Evolutionary conservation across 495 filamentous ascomycete genomes (phyloP), one percentile per base, ranked within the genome.

Genomic region (Aspergillus indologenus): DNA sequence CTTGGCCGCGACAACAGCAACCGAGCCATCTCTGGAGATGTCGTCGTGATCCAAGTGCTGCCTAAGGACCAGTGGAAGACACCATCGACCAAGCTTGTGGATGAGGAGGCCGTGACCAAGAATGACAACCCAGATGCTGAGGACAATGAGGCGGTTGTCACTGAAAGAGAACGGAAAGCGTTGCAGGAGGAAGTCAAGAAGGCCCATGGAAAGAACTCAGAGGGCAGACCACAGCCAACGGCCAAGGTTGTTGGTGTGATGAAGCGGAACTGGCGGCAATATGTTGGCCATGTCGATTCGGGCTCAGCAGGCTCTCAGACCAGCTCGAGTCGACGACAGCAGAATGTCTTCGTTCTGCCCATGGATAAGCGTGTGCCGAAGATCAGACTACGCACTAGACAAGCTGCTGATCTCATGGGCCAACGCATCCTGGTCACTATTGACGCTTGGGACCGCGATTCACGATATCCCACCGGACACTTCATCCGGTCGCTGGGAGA

Each of bases 341-440:
- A 98, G 69, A 93, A 81, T 22, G 90, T 98, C 12, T 98, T 98
- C 68, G 79, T 98, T 5, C 82, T 97, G 34, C 92, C 95, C 2
- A 98, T 98, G 95, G 92, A 98, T 72, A 98, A 95, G 75, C 85
- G 89, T 53, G 89, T 98, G 23, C 94, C 94, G 0, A 98, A 97
- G 75, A 98, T 98, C 60, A 84, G 92, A 57, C 78, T 98, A 47
- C 87, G 90, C 22, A 98, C 94, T 20, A 82, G 94, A 26, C 95
- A 97, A 71, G 93, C 90, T 42, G 82, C 83, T 9, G 90, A 94
- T 62, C 79, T 98, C 2, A 66, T 97, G 9, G 93, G 95, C 9
- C 92, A 96, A 75, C 85, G 95, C 46, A 88, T 98, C 58, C 77
- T 98, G n/a, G 91, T 96, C 52, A 90, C 91, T 0, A 96, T 98